Evolutionary conservation across 441 rosid species (phyloP).

Genomic region (Raphanus hybrid): DNA sequence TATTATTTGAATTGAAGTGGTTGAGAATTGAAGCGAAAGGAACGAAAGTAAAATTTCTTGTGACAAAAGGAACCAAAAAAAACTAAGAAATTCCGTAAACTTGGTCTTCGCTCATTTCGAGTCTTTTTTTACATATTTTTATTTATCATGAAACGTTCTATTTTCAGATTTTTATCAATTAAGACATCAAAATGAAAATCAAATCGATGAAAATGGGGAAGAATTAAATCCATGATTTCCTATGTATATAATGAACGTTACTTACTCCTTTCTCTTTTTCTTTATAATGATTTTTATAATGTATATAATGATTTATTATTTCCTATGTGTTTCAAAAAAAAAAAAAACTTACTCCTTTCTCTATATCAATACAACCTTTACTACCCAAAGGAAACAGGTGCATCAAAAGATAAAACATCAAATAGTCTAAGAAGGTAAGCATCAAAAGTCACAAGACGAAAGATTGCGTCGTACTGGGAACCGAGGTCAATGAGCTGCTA

Average conservation of each 20-base stretch:
- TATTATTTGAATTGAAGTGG: constrained; percentile 28
- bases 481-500: too few relatives aligned
- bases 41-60: constrained; percentile 6
- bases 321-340: too few relatives aligned
- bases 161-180: neutral
- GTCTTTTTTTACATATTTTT: neutral
- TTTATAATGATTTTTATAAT: too few relatives aligned
- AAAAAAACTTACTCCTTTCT: too few relatives aligned
- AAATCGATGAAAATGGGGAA: neutral
- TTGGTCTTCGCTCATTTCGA: constrained; percentile 22
- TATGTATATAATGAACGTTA: neutral
- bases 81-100: constrained; percentile 32
- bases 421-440: too few relatives aligned
- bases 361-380: too few relatives aligned
- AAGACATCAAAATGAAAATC: neutral
- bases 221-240: neutral
- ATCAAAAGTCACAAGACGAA: too few relatives aligned
- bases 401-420: too few relatives aligned
- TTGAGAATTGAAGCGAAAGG: constrained; percentile 43
- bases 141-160: neutral
- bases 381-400: too few relatives aligned
- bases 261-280: neutral
- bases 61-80: neutral
- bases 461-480: too few relatives aligned
- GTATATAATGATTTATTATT: too few relatives aligned